A percentile compares a stretch with the other conserved stretches of the same genome.
Conservation (phyloP, 164 flowering plant genomes). For the Malania oleifera region DNA sequence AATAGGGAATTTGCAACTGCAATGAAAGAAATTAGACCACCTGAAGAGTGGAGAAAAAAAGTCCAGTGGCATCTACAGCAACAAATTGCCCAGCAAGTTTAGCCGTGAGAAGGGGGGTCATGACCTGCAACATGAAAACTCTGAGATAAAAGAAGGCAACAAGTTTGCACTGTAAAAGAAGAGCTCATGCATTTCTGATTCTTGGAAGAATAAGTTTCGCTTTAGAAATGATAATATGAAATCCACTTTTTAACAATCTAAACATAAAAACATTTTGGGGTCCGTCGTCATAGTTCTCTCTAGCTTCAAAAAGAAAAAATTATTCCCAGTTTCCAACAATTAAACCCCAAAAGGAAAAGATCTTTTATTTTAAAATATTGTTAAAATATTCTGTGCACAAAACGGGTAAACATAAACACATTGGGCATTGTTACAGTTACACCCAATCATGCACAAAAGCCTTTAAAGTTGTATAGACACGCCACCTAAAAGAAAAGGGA, state of each 20-base stretch:
- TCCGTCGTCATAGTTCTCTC: not conserved
- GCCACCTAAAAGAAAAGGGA: not conserved
- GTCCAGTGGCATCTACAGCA: conserved; percentile 77
- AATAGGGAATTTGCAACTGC: not conserved
- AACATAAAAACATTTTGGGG: not conserved
- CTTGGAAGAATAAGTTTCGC: not conserved
- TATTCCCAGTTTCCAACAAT: not conserved
- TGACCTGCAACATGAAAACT: conserved; percentile 42
- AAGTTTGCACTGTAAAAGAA: not conserved
- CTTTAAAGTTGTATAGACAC: not conserved
- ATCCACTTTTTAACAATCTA: not conserved
- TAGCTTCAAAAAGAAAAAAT: not conserved
- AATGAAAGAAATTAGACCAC: conserved; percentile 21
- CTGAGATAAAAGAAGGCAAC: not conserved
- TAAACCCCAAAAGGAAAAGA: not conserved
- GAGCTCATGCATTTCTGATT: not conserved
- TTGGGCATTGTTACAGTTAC: not conserved
- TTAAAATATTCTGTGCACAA: not conserved
- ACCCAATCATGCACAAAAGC: not conserved
- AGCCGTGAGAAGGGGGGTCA: conserved; percentile 87
- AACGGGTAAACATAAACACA: not conserved
- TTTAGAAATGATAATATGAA: not conserved
- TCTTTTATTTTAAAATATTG: not conserved
- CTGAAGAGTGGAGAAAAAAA: conserved; percentile 74
- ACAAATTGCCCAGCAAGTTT: conserved; percentile 94